phyloP scores from a whole-genome alignment of 371 early-diverging fungal genomes.

The Lichtheimia corymbifera region DNA sequence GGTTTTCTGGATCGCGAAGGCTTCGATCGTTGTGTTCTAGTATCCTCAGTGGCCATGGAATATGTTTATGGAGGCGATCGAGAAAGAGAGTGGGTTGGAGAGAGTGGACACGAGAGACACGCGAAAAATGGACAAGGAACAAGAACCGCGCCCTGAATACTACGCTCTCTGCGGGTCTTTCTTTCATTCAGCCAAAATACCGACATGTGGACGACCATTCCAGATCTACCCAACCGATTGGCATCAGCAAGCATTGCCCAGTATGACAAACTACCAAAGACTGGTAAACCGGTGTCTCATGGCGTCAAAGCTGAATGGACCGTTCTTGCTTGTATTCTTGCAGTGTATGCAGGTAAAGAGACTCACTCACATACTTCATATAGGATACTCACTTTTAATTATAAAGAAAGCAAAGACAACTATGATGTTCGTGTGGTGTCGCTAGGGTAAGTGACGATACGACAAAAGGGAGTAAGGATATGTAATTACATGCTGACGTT shows the following conservation, averaged over 20 bases:
- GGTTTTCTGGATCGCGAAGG: no score
- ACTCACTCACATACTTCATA: not conserved
- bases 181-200: no score
- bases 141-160: no score
- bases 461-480: not conserved
- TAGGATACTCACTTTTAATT: not conserved
- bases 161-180: no score
- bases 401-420: constrained; percentile 22
- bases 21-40: no score
- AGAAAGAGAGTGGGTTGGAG: no score
- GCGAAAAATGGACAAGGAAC: no score
- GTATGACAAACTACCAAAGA: constrained; percentile 58
- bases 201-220: constrained; percentile 24
- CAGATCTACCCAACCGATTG: constrained; percentile 31
- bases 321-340: constrained; percentile 77
- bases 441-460: constrained; percentile 54
- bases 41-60: no score
- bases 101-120: no score
- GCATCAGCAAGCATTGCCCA: constrained; percentile 30
- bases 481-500: not conserved
- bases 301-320: constrained; percentile 77
- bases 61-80: no score
- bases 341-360: constrained; percentile 25
- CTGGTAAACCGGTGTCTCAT: constrained; percentile 67
- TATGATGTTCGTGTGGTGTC: constrained; percentile 60